Evolutionary conservation across 2,329 filamentous ascomycete genomes (phyloP).

Genomic region (Aulographum hederae): DNA sequence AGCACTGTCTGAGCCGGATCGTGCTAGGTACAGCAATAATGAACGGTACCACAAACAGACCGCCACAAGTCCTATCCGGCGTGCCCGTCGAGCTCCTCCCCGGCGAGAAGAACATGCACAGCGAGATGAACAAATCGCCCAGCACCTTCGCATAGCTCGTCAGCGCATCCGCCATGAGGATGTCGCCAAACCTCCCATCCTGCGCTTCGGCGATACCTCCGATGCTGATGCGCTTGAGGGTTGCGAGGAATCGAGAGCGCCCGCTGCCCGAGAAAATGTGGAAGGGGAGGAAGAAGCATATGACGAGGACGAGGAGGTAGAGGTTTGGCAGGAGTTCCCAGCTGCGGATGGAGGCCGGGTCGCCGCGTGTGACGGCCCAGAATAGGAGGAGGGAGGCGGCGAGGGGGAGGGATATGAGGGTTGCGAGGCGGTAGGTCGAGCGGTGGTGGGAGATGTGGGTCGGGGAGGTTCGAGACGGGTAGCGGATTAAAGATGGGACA

Average conservation of each 20-base stretch:
- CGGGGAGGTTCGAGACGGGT: slow-evolving; percentile 55
- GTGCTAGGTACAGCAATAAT: slow-evolving; percentile 68
- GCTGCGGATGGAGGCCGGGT: slow-evolving; percentile 47
- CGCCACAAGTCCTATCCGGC: slow-evolving; percentile 69
- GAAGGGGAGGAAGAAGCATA: slow-evolving; percentile 56
- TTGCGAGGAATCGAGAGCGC: slow-evolving; percentile 56
- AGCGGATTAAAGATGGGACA: slow-evolving; percentile 70
- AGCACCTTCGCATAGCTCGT: slow-evolving; percentile 90
- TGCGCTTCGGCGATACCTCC: slow-evolving; percentile 73
- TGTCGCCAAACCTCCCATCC: slow-evolving; percentile 88
- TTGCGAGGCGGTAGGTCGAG: slow-evolving; percentile 73
- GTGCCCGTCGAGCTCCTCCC: slow-evolving; percentile 57
- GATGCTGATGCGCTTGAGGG: slow-evolving; percentile 58
- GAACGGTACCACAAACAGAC: slow-evolving; percentile 60
- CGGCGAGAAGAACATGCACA: slow-evolving; percentile 76
- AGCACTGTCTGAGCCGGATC: slow-evolving; percentile 79
- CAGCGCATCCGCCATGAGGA: slow-evolving; percentile 80
- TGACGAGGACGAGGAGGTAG: slow-evolving; percentile 55
- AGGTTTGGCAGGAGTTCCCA: slow-evolving; percentile 78
- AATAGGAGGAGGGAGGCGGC: slow-evolving; percentile 57
- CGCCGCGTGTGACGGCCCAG: slow-evolving; percentile 62
- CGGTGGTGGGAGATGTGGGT: slow-evolving; percentile 58
- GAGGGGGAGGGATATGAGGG: slow-evolving; percentile 55
- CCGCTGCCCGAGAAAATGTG: slow-evolving; percentile 51
- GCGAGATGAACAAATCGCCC: slow-evolving; percentile 70